A percentile compares a stretch with the other conserved stretches of the same genome.
phyloP scores from a whole-genome alignment of 345 rosid genomes.

The Hibiscus syriacus region DNA sequence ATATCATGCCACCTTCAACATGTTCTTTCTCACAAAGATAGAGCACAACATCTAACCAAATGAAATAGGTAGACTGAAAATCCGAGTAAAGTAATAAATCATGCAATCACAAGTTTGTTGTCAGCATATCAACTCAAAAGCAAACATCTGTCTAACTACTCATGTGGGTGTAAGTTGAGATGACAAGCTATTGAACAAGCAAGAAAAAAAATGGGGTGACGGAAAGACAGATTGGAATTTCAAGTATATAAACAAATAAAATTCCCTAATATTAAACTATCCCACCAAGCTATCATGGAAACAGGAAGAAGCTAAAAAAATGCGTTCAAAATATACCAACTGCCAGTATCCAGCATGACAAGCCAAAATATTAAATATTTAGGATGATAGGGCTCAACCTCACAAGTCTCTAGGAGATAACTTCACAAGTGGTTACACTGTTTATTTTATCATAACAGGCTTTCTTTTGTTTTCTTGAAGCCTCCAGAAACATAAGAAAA shows the following conservation, averaged over 20 bases:
- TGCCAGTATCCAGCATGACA: neutral
- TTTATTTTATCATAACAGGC: neutral
- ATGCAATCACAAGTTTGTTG: neutral
- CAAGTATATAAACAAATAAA: neutral
- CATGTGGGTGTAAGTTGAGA: neutral
- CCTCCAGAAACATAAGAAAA: neutral
- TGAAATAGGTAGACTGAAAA: neutral
- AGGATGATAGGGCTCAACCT: neutral
- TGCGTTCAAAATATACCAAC: neutral
- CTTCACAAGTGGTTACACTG: neutral
- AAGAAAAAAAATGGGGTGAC: neutral
- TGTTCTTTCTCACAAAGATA: constrained; percentile 96
- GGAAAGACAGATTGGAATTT: neutral
- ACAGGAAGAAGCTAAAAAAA: neutral
- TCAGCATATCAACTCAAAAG: neutral
- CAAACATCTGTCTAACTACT: neutral
- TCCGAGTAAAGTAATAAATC: neutral
- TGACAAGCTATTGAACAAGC: neutral
- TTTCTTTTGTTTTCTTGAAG: neutral
- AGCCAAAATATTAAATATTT: neutral
- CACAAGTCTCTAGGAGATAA: neutral
- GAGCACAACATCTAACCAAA: constrained; percentile 64
- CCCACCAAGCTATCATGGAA: neutral
- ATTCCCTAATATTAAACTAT: neutral
- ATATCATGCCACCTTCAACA: constrained; percentile 98